phyloP scores from a whole-genome alignment of 1,284 basidiomycete genomes.

The Wallemia mellicola region DNA sequence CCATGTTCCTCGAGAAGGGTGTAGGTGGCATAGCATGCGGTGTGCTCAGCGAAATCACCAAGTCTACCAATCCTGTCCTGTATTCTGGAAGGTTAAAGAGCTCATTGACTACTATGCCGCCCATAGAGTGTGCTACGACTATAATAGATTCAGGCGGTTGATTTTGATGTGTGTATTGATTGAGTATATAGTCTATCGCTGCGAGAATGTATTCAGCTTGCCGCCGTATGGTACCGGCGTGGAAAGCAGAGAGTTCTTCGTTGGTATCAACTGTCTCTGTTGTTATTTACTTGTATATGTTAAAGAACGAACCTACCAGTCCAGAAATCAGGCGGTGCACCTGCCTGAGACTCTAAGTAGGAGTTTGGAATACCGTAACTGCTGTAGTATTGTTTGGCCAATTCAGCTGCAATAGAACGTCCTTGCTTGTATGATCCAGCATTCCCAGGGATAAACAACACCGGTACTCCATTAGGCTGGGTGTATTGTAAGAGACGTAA shows the following conservation, averaged over 20 bases:
- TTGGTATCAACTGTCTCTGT: constrained; percentile 58
- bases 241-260: constrained; percentile 86
- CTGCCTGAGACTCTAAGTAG: constrained; percentile 21
- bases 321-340: constrained; percentile 49
- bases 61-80: constrained; percentile 23
- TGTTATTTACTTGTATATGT: constrained; percentile 3
- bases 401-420: constrained; percentile 75
- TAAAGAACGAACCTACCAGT: constrained; percentile 26
- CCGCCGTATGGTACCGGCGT: constrained; percentile 56
- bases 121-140: constrained; percentile 88
- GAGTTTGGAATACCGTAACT: constrained; percentile 17
- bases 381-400: constrained; percentile 43
- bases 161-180: constrained; percentile 29
- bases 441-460: constrained; percentile 89
- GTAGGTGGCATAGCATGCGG: constrained; percentile 70
- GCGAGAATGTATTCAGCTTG: constrained; percentile 48
- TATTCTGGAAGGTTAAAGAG: constrained; percentile 30
- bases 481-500: too few species aligned
- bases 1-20: constrained; percentile 50
- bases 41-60: constrained; percentile 77
- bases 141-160: constrained; percentile 24
- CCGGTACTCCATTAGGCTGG: constrained; percentile 33
- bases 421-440: constrained; percentile 85
- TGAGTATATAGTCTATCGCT: constrained; percentile 45
- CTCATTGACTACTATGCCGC: constrained; percentile 57